These are phyloP conservation scores for Russula griseocarnosa DNA, from an alignment of 768 basidiomycete genomes.

Conservation along the genomic window DNA sequence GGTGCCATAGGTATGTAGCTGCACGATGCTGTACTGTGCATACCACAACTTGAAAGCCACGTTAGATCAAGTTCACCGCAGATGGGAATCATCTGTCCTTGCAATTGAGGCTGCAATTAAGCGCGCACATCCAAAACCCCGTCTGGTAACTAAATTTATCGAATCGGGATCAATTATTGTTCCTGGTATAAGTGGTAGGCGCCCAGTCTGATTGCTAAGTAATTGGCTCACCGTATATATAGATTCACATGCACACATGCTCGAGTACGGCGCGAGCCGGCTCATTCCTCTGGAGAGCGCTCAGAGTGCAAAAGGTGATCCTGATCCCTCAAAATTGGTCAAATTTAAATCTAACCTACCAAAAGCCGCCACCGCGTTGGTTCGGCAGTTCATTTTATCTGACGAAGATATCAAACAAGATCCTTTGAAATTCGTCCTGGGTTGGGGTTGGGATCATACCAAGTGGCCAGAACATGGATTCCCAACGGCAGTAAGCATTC, in stretches of 20 bases:
- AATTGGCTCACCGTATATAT: slow-evolving; percentile 18
- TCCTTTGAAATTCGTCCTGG: slow-evolving; percentile 60
- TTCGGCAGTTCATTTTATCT: slow-evolving; percentile 56
- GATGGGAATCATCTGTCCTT: slow-evolving; percentile 37
- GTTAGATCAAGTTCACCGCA: slow-evolving; percentile 43
- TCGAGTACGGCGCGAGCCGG: slow-evolving; percentile 70
- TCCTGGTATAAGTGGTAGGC: slow-evolving; percentile 68
- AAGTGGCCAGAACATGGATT: slow-evolving; percentile 56
- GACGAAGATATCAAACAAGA: slow-evolving; percentile 56
- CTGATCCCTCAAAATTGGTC: neutral
- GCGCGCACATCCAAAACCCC: slow-evolving; percentile 29
- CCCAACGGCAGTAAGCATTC: slow-evolving; percentile 60
- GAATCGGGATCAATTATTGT: slow-evolving; percentile 57
- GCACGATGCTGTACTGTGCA: neutral
- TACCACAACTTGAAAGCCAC: slow-evolving; percentile 16
- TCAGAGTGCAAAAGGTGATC: slow-evolving; percentile 51
- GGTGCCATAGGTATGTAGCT: slow-evolving; percentile 52
- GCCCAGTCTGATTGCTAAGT: slow-evolving; percentile 13
- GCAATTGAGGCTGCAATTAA: slow-evolving; percentile 26
- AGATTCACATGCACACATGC: slow-evolving; percentile 78
- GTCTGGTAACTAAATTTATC: slow-evolving; percentile 47
- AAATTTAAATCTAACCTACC: slow-evolving; percentile 12
- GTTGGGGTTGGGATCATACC: slow-evolving; percentile 93
- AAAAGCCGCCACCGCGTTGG: slow-evolving; percentile 58
- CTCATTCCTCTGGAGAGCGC: slow-evolving; percentile 64